Percentiles rank a stretch among this genome's conserved stretches.
Evolutionary conservation across 225 moss, liverwort and hornwort genomes (phyloP).

Genomic region (Pleurozium schreberi): DNA sequence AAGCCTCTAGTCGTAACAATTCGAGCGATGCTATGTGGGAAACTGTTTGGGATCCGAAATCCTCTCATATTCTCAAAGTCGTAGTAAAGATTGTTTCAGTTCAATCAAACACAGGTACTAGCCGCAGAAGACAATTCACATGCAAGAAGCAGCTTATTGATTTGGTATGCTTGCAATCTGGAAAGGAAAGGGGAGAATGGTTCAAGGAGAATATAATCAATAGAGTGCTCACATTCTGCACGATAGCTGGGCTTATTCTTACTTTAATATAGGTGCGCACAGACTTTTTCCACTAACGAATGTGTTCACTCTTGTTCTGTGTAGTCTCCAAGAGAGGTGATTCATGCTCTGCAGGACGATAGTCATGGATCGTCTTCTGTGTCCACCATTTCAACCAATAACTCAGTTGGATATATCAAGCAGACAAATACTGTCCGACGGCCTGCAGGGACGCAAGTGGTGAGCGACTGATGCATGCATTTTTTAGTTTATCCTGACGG

Average conservation of each 20-base stretch:
- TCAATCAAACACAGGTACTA: neutral
- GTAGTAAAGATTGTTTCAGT: neutral
- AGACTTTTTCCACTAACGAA: neutral
- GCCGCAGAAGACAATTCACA: neutral
- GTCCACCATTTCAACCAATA: neutral
- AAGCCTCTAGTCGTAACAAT: neutral
- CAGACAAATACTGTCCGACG: constrained; percentile 7
- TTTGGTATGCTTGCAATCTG: neutral
- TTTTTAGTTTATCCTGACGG: neutral
- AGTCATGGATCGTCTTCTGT: neutral
- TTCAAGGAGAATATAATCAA: neutral
- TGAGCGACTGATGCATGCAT: neutral
- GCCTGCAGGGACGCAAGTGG: constrained; percentile 69
- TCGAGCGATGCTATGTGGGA: neutral
- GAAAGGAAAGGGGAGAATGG: neutral
- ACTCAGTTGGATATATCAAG: neutral
- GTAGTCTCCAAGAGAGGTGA: constrained; percentile 53
- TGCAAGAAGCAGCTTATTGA: neutral
- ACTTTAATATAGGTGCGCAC: neutral
- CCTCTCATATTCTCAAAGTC: neutral
- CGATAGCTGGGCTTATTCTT: neutral
- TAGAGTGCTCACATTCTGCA: neutral
- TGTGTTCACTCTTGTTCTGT: neutral
- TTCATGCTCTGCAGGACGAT: constrained; percentile 22
- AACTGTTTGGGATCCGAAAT: neutral